Evolutionary conservation across 2,329 filamentous ascomycete species (phyloP).

Genomic region (Claviceps sp.): DNA sequence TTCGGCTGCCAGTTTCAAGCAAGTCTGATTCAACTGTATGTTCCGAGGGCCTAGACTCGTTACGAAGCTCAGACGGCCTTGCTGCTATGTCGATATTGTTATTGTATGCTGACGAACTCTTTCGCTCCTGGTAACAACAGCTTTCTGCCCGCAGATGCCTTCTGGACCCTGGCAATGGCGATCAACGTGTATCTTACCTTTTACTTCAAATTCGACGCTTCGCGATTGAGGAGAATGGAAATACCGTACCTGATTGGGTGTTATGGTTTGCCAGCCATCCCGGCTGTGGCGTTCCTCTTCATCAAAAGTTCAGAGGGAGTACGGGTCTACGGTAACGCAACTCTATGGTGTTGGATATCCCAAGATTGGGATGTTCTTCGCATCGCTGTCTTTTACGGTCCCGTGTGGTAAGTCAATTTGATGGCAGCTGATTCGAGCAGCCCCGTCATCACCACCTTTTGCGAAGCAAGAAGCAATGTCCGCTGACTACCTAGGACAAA

Average conservation of each 20-base stretch:
- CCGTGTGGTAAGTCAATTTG: constrained; percentile 40
- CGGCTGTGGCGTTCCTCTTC: constrained; percentile 55
- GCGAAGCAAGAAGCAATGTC: not conserved
- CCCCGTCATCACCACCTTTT: too few species aligned
- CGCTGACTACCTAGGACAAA: not conserved
- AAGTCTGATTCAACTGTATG: constrained; percentile 72
- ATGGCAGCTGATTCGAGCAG: too few species aligned
- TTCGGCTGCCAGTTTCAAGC: constrained; percentile 59
- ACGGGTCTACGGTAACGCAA: constrained; percentile 60
- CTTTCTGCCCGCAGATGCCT: constrained; percentile 65
- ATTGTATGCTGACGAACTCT: not conserved
- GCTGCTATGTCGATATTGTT: not conserved
- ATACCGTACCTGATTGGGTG: constrained; percentile 55
- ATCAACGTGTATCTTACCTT: constrained; percentile 74
- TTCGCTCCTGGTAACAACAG: constrained; percentile 27
- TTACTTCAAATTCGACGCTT: constrained; percentile 56
- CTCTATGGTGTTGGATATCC: constrained; percentile 70
- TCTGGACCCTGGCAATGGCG: constrained; percentile 73
- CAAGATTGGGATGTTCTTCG: constrained; percentile 56
- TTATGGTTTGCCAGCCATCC: constrained; percentile 60
- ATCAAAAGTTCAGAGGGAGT: constrained; percentile 36
- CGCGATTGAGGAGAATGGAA: constrained; percentile 52
- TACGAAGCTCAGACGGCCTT: not conserved
- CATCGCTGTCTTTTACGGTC: constrained; percentile 61
- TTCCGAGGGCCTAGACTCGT: not conserved